Base-by-base conservation (phyloP, 768 basidiomycete genomes). In the Psilocybe sp. region DNA sequence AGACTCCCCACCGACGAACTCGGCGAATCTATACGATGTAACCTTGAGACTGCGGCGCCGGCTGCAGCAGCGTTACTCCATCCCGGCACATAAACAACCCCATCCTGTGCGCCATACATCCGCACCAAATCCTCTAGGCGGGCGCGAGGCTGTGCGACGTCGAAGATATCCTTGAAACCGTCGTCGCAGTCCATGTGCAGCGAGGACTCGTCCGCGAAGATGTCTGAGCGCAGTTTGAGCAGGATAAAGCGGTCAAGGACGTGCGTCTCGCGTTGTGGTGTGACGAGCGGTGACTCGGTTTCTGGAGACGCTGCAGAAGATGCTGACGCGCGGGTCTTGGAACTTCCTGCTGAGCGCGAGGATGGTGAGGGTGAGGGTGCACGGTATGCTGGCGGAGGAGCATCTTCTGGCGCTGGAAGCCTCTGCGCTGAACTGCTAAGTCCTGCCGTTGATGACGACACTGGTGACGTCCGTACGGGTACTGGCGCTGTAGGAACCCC, bases 231-330 rank as follows among this genome's bases (percentile, higher is more conserved):
- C 46, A 88, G 85, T 66, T 87, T 88, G 60, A 92, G 78, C 3
- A 82, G 80, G 42, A 93, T 86, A 73, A 88, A 92, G 50, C 77
- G 75, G 70, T 93, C 91, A 16, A 93, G 78, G 14, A 86, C 76
- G 48, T 69, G 66, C 0, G 89, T 89, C 62, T 92, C 90, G 53
- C 89, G 81, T 59, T 91, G 89, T 32, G 77, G 58, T 28, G 77
- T 73, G 16, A 72, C 68, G 5, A 80, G 58, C 0, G 69, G 56
- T 56, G 58, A 44, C 72, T 70, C 35, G 65, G 69, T 9, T 73
- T 52, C 11, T 61, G 52, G n/a, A 53, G 54, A 50, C 45, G 51
- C 46, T 47, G 49, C 23, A 28, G 23, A 28, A 28, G 23, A 28
- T 28, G 23, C 7, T 28, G 23, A 28, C 7, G 4, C 23, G 23